Evolutionary conservation across 495 filamentous ascomycete species (phyloP).

Genomic region (Sordaria brevicollis): DNA sequence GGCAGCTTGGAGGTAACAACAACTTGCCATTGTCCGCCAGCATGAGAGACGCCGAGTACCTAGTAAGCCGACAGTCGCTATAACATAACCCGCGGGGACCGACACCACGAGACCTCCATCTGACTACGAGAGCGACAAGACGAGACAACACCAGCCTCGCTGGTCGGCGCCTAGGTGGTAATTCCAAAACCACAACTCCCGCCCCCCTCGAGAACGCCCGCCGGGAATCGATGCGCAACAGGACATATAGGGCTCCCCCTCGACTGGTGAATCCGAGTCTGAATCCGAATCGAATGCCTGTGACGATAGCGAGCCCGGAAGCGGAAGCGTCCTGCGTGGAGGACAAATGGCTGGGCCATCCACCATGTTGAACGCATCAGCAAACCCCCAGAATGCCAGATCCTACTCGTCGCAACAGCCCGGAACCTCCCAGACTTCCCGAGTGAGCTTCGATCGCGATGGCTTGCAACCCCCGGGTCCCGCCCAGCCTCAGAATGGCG

Average conservation of each 20-base stretch:
- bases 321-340: conserved; percentile 24
- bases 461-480: conserved; percentile 33
- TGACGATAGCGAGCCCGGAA: conserved; percentile 8
- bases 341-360: conserved; percentile 46
- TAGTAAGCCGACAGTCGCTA: neutral
- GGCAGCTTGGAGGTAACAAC: neutral
- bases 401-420: conserved; percentile 45
- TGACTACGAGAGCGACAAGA: neutral
- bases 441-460: conserved; percentile 43
- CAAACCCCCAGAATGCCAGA: conserved; percentile 52
- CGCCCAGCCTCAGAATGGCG: conserved; percentile 9
- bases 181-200: conserved; percentile 1
- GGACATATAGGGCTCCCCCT: neutral
- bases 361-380: conserved; percentile 53
- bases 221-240: conserved; percentile 3
- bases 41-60: neutral
- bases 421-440: conserved; percentile 25
- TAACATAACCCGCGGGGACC: neutral
- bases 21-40: neutral
- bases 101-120: neutral
- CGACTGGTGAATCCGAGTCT: conserved; percentile 2
- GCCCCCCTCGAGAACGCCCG: neutral
- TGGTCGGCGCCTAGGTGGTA: neutral
- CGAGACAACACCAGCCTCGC: neutral
- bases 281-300: conserved; percentile 13